These are phyloP conservation scores for Herpetomonas muscarum DNA, from an alignment of 208 protist genomes.

Conservation along the genomic window DNA sequence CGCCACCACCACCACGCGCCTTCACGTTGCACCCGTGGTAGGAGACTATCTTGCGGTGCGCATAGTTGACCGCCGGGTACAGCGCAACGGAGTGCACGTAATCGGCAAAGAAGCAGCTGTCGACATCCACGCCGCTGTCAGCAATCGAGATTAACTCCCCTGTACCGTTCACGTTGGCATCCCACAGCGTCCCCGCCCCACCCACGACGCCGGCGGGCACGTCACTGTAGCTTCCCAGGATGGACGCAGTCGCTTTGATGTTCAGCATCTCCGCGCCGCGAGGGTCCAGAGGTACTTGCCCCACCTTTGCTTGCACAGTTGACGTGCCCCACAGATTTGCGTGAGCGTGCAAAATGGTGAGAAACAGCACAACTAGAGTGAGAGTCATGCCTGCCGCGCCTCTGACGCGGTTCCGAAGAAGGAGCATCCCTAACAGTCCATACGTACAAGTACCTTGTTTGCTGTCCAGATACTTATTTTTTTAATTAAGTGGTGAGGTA, in stretches of 20 bases:
- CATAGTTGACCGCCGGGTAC: slow-evolving; percentile 60
- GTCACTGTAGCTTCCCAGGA: background rate
- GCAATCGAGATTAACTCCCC: slow-evolving; percentile 83
- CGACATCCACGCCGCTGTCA: slow-evolving; percentile 81
- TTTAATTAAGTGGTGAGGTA: too few species aligned
- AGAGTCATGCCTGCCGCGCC: too few species aligned
- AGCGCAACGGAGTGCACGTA: slow-evolving; percentile 33
- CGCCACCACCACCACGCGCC: background rate
- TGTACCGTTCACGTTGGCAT: slow-evolving; percentile 52
- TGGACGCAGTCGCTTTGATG: background rate
- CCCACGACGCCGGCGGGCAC: background rate
- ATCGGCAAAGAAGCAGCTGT: slow-evolving; percentile 89
- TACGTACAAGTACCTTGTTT: too few species aligned
- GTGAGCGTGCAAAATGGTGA: too few species aligned
- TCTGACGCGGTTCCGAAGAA: too few species aligned
- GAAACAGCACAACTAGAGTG: too few species aligned
- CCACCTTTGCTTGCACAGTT: too few species aligned
- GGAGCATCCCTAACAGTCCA: too few species aligned
- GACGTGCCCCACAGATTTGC: too few species aligned
- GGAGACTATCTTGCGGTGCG: slow-evolving; percentile 84
- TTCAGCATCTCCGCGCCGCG: background rate
- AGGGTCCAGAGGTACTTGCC: too few species aligned
- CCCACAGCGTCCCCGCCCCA: slow-evolving; percentile 43
- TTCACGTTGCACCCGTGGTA: slow-evolving; percentile 31
- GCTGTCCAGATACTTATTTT: too few species aligned